Evolutionary conservation across 306 rosid genomes (phyloP).

Genomic region (Quercus parvula): DNA sequence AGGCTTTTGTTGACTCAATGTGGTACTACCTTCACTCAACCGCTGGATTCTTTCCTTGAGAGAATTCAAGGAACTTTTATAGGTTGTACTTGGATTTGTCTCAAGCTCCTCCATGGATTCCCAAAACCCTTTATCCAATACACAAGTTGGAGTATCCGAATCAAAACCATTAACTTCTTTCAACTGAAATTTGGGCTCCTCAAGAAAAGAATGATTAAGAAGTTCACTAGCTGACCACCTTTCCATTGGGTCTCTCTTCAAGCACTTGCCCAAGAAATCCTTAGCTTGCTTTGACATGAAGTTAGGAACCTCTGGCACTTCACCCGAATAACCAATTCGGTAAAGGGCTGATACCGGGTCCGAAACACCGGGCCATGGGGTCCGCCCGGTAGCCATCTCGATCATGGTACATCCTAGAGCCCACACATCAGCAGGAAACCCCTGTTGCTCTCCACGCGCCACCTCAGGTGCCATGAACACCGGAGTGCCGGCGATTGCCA

Average conservation of each 20-base stretch:
- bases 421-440: slow-evolving; percentile 82
- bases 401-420: slow-evolving; percentile 78
- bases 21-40: slow-evolving; percentile 24
- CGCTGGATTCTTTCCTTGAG: slow-evolving; percentile 42
- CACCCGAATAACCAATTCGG: slow-evolving; percentile 54
- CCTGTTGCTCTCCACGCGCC: slow-evolving; percentile 86
- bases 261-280: slow-evolving; percentile 73
- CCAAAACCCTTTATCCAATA: slow-evolving; percentile 56
- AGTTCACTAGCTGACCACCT: slow-evolving; percentile 74
- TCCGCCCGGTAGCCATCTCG: slow-evolving; percentile 77
- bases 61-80: slow-evolving; percentile 11
- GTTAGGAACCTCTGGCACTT: slow-evolving; percentile 57
- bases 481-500: slow-evolving; percentile 62
- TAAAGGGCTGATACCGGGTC: slow-evolving; percentile 63
- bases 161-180: slow-evolving; percentile 8
- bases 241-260: slow-evolving; percentile 48
- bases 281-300: slow-evolving; percentile 57
- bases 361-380: slow-evolving; percentile 47
- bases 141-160: slow-evolving; percentile 58
- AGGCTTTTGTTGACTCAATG: slow-evolving; percentile 12
- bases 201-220: slow-evolving; percentile 59
- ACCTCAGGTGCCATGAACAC: slow-evolving; percentile 93
- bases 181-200: not conserved
- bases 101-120: slow-evolving; percentile 28
- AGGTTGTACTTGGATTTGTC: slow-evolving; percentile 23